phyloP scores from a whole-genome alignment of 2,329 filamentous ascomycete genomes.

The Dactylellina cionopaga region DNA sequence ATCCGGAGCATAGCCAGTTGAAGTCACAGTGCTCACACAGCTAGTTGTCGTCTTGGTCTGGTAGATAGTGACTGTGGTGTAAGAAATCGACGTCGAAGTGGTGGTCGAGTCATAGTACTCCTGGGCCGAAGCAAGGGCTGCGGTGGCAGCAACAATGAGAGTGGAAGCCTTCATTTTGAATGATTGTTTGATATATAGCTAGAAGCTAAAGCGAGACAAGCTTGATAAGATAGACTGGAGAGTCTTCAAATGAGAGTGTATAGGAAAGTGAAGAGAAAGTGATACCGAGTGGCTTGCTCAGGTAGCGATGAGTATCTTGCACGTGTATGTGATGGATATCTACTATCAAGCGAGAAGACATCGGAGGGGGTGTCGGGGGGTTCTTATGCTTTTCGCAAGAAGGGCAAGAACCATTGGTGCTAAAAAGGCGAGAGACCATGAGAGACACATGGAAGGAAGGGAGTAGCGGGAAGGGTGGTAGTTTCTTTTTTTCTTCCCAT shows the following conservation, averaged over 20 bases:
- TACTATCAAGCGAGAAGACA: conserved; percentile 52
- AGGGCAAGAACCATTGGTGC: conserved; percentile 36
- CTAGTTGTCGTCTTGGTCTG: conserved; percentile 40
- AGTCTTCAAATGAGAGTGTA: conserved; percentile 40
- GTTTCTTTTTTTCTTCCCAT: conserved; percentile 21
- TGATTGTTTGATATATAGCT: conserved; percentile 35
- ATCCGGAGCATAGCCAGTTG: conserved; percentile 37
- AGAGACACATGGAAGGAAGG: conserved; percentile 50
- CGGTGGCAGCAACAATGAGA: conserved; percentile 42
- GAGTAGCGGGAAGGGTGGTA: conserved; percentile 24
- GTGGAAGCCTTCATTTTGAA: conserved; percentile 52
- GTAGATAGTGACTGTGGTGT: conserved; percentile 46
- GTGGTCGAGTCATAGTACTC: conserved; percentile 45
- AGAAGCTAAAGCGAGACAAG: background rate
- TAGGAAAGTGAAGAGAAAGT: conserved; percentile 31
- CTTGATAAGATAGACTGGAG: conserved; percentile 22
- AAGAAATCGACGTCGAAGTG: conserved; percentile 39
- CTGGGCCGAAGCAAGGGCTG: conserved; percentile 37
- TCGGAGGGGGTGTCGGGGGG: conserved; percentile 42
- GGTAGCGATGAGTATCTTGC: conserved; percentile 36
- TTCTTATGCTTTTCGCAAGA: conserved; percentile 51
- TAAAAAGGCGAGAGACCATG: conserved; percentile 47
- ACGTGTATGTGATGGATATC: conserved; percentile 32
- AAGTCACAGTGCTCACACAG: conserved; percentile 37
- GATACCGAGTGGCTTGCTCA: conserved; percentile 50